Evolutionary conservation across 352 stramenopile genomes (phyloP).

Genomic region (Globisporangium uncinulatum): DNA sequence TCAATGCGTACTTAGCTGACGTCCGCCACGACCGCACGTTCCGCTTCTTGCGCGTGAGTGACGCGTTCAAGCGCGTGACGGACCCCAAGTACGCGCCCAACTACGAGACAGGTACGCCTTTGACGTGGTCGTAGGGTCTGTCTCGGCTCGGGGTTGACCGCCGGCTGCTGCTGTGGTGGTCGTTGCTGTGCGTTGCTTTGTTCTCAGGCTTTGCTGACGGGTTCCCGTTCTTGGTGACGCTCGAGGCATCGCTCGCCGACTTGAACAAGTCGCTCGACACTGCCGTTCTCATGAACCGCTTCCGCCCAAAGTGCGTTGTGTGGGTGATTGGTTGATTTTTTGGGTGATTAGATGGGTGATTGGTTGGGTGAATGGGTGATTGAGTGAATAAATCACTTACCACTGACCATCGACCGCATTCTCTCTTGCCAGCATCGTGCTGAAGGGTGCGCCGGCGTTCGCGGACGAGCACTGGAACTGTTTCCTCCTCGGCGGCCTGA

Average conservation of each 20-base stretch:
- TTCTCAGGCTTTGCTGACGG: constrained; percentile 62
- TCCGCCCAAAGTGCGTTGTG: constrained; percentile 67
- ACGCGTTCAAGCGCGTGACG: constrained; percentile 47
- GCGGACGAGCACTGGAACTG: constrained; percentile 74
- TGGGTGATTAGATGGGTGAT: not conserved
- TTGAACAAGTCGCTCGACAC: constrained; percentile 52
- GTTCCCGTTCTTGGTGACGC: constrained; percentile 67
- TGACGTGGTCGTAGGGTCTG: not conserved
- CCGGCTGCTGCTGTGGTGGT: not conserved
- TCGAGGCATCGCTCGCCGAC: constrained; percentile 50
- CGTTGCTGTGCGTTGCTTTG: not conserved
- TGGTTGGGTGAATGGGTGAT: not conserved
- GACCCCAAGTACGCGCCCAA: constrained; percentile 56
- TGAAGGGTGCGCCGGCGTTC: constrained; percentile 57
- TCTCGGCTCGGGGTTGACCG: too few relatives aligned
- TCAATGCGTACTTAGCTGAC: constrained; percentile 47
- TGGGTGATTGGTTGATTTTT: not conserved
- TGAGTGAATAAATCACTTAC: not conserved
- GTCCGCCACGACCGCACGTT: constrained; percentile 27
- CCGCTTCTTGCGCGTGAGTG: constrained; percentile 52
- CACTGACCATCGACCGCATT: too few relatives aligned
- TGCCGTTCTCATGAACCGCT: constrained; percentile 69
- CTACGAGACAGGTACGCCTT: constrained; percentile 32
- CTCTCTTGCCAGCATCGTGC: constrained; percentile 40
- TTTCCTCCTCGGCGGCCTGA: constrained; percentile 42